phyloP scores from a whole-genome alignment of 495 filamentous ascomycete species.

The Penicillium egyptiacum region DNA sequence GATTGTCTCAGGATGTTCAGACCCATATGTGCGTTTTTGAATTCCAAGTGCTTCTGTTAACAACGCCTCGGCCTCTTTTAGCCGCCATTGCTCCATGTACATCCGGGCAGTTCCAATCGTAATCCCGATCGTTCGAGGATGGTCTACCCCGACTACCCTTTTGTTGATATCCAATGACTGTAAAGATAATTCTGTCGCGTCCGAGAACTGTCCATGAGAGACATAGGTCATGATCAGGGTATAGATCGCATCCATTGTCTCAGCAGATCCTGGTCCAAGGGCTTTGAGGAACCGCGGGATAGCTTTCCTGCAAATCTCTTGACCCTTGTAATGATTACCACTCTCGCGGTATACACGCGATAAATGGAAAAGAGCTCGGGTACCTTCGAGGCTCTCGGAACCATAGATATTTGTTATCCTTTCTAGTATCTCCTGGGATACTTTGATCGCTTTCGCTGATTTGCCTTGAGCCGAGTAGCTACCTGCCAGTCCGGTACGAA shows the following conservation, averaged over 20 bases:
- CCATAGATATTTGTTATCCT: background rate
- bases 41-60: background rate
- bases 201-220: slow-evolving; percentile 6
- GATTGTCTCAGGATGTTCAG: slow-evolving; percentile 1
- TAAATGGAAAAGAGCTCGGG: background rate
- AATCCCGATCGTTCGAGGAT: slow-evolving; percentile 7
- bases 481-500: slow-evolving; percentile 5
- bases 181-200: slow-evolving; percentile 8
- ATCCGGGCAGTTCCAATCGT: slow-evolving; percentile 3
- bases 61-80: slow-evolving; percentile 13
- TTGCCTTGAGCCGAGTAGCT: slow-evolving; percentile 5
- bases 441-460: background rate
- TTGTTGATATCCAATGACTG: slow-evolving; percentile 6
- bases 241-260: slow-evolving; percentile 16
- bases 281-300: background rate
- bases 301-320: slow-evolving; percentile 12
- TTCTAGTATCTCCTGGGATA: background rate
- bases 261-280: background rate
- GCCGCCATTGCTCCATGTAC: slow-evolving; percentile 7
- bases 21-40: slow-evolving; percentile 1
- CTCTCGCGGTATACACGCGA: background rate
- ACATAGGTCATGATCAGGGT: slow-evolving; percentile 11
- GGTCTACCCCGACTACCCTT: slow-evolving; percentile 10
- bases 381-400: background rate
- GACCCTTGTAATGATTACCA: background rate